These are phyloP conservation scores for Ceratocystis eucalypticola DNA, from an alignment of 2,329 filamentous ascomycete genomes.

Conservation along the genomic window DNA sequence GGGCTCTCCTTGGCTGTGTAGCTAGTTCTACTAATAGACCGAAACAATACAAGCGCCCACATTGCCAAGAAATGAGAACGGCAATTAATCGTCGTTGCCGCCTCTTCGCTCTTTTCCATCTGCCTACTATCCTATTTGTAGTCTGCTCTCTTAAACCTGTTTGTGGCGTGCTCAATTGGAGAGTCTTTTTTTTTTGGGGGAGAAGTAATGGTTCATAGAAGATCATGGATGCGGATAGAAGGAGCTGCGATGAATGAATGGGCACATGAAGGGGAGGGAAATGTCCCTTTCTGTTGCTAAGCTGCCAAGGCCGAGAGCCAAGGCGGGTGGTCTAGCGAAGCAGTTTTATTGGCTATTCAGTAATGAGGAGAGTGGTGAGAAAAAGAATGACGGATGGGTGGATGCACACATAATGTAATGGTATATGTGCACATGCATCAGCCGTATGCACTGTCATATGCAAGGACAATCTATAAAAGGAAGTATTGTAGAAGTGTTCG, in stretches of 20 bases:
- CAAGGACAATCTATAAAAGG: not conserved
- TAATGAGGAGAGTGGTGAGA: not conserved
- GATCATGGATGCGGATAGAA: not conserved
- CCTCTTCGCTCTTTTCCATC: not conserved
- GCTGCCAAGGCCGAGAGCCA: conserved; percentile 1
- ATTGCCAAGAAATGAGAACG: not conserved
- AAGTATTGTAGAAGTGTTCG: not conserved
- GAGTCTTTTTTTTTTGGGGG: not conserved
- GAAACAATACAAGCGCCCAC: not conserved
- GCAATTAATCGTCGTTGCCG: not conserved
- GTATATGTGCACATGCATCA: not conserved
- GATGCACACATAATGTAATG: not conserved
- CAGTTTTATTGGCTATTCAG: not conserved
- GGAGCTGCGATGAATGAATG: not conserved
- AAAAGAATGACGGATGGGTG: not conserved
- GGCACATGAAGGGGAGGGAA: not conserved
- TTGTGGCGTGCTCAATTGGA: not conserved
- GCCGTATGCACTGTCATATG: not conserved
- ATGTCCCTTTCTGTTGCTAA: conserved; percentile 2
- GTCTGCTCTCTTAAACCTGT: not conserved
- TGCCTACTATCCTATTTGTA: not conserved
- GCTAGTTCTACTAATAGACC: not conserved
- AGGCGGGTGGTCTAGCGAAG: not conserved
- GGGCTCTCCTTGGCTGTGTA: not conserved
- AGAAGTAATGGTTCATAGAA: not conserved